Base-by-base conservation (phyloP, 2,329 filamentous ascomycete species). In the Aspergillus bombycis region DNA sequence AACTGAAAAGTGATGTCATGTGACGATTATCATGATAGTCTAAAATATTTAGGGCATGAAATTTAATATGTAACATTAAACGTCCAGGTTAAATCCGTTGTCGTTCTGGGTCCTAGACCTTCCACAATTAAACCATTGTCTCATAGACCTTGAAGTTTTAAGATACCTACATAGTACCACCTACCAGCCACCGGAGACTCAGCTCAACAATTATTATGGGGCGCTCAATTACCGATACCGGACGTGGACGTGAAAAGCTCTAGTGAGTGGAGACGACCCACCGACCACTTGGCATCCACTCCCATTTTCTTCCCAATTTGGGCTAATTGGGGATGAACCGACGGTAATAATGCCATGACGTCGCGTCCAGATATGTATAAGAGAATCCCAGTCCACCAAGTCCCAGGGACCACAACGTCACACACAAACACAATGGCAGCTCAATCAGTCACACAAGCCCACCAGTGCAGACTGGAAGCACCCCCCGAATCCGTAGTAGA, bases 51-150 rank as follows among this genome's bases (percentile, higher is more conserved):
- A 55, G 52, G 52, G 21, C 21, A 38, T 26, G 52, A 55, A 38
- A 55, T 55, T 23, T 55, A 55, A 55, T 55, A 32, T 55, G 52
- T 55, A 55, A 55, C 52, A 55, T 16, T 36, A 55, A 36, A 55
- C 32, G 16, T 34, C 19, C n/a, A 23, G 10, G 6, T 23, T 30
- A 8, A 28, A 50, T 26, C 4, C 9, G 12, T 50, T 30, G 14
- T n/a, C 48, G 48, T 11, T 23, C 21, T 19, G 10, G 14, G 30
- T n/a, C 48, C 23, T 19, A 52, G 14, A 52, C n/a, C 12, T 9
- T 6, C 16, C 14, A n/a, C 26, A 11, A 19, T 28, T 16, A 30
- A 52, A 16, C 28, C 9, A n/a, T 7, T n/a, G 16, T 41, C 16
- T n/a, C 38, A n/a, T 41, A 41, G 1, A 19, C 16, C 38, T 1